These are phyloP conservation scores for Geotrichum fermentans DNA, from an alignment of 1,139 yeast genomes.

Conservation along the genomic window DNA sequence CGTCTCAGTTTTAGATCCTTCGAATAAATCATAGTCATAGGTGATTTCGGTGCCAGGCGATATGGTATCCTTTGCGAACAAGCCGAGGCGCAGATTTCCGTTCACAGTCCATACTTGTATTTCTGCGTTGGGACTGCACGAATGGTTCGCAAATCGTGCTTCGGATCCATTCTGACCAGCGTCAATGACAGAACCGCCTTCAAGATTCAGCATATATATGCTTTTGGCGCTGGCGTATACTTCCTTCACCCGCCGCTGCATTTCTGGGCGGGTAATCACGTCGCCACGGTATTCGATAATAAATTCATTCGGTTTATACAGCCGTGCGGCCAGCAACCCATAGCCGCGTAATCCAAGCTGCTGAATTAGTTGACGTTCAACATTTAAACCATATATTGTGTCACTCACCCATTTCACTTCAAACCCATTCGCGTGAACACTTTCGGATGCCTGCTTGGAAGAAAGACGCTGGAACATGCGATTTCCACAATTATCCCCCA, in stretches of 20 bases:
- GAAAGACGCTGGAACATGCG: slow-evolving; percentile 33
- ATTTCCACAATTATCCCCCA: slow-evolving; percentile 39
- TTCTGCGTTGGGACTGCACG: slow-evolving; percentile 42
- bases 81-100: slow-evolving; percentile 39
- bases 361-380: not conserved
- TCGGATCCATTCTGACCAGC: slow-evolving; percentile 39
- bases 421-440: slow-evolving; percentile 32
- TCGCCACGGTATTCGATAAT: slow-evolving; percentile 45
- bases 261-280: slow-evolving; percentile 34
- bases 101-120: slow-evolving; percentile 43
- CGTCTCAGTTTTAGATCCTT: slow-evolving; percentile 36
- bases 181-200: slow-evolving; percentile 39
- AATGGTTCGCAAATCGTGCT: slow-evolving; percentile 44
- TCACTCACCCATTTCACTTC: slow-evolving; percentile 32
- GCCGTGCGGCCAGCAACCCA: slow-evolving; percentile 38
- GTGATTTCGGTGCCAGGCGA: slow-evolving; percentile 39
- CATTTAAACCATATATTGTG: not conserved
- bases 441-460: slow-evolving; percentile 22
- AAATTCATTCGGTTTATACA: slow-evolving; percentile 36
- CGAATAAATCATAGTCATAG: slow-evolving; percentile 42
- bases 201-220: slow-evolving; percentile 39
- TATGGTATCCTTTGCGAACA: slow-evolving; percentile 40
- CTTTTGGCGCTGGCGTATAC: slow-evolving; percentile 28
- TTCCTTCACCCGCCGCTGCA: slow-evolving; percentile 32
- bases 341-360: slow-evolving; percentile 35